A percentile compares a stretch with the other conserved stretches of the same genome.
phyloP scores from a whole-genome alignment of 768 basidiomycete genomes.

The Lactifluus rugatus region DNA sequence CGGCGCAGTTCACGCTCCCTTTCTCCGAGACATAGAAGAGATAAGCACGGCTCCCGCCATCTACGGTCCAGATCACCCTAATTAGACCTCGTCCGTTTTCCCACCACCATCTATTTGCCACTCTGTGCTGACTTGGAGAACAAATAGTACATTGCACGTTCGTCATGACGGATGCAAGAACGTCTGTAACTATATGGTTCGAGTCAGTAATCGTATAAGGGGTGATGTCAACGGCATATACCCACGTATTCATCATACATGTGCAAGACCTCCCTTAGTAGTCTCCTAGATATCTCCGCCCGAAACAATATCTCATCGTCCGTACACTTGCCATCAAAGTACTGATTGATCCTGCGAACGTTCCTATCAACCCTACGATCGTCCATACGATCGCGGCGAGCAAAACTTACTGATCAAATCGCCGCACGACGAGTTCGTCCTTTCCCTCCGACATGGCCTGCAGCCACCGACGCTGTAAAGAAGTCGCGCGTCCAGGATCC shows the following conservation, averaged over 20 bases:
- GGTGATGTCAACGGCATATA: not conserved
- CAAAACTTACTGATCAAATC: conserved; percentile 64
- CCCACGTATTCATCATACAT: conserved; percentile 85
- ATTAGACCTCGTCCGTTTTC: not conserved
- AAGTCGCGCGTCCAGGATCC: conserved; percentile 75
- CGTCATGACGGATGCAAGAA: conserved; percentile 35
- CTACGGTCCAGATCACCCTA: conserved; percentile 3
- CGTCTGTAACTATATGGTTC: conserved; percentile 31
- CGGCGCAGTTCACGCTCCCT: conserved; percentile 14
- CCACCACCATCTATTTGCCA: not conserved
- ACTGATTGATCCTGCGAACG: conserved; percentile 67
- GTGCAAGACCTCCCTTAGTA: conserved; percentile 73
- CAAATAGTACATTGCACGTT: not conserved
- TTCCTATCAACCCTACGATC: not conserved
- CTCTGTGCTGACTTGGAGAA: not conserved
- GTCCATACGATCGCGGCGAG: not conserved
- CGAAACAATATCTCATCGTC: conserved; percentile 91
- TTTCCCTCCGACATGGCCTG: conserved; percentile 85
- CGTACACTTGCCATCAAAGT: conserved; percentile 86
- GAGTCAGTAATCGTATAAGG: not conserved
- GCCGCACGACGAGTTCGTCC: conserved; percentile 52
- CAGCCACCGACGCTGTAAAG: conserved; percentile 73
- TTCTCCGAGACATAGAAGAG: conserved; percentile 14
- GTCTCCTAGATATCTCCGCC: conserved; percentile 75
- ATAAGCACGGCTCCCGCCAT: not conserved